Evolutionary conservation across 2,329 filamentous ascomycete species (phyloP), one percentile per base, ranked within the genome.

Genomic region (Botrytis galanthina): DNA sequence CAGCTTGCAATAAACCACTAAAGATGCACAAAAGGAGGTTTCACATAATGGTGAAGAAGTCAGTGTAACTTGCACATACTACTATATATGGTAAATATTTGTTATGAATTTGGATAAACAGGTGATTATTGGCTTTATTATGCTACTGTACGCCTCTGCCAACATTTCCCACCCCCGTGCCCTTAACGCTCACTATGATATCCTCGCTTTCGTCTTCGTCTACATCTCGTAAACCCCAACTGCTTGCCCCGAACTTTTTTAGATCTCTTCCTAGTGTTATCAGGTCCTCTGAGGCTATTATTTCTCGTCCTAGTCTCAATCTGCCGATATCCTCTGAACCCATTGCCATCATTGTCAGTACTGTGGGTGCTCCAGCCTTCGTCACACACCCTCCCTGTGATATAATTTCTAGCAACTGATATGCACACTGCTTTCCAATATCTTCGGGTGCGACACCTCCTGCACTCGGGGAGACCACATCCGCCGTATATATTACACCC

Each of bases 301-400:
- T 90, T 64, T 95, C 92, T 78, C 90, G 91, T 46, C 95, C 94
- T 74, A 99, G 81, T 75, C 93, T 89, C 77, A 99, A 82, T 74
- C 96, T 88, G 7, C 96, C 96, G 22, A 99, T 94, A 82, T 99
- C 96, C 81, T 98, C 96, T 1, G 92, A 93, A 0, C 96, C 96
- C 96, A 99, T 98, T 48, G 95, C 94, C 96, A 99, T 99, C 75
- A 99, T 85, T 29, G 91, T 93, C 71, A 99, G 83, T 76, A 97
- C 87, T 0, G 92, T 95, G 4, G 89, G 86, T 8, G 91, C 90
- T 3, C 93, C 92, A 4, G 92, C 87, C 22, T 86, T 86, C 71
- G 90, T 91, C 4, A 93, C 92, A 81, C 94, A 97, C 1, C 96
- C 96, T 18, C 95, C 95, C 78, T 91, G 88, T 70, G 89, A 89